Evolutionary conservation across 2,329 filamentous ascomycete species (phyloP).

Genomic region (Beauveria pseudobassiana): DNA sequence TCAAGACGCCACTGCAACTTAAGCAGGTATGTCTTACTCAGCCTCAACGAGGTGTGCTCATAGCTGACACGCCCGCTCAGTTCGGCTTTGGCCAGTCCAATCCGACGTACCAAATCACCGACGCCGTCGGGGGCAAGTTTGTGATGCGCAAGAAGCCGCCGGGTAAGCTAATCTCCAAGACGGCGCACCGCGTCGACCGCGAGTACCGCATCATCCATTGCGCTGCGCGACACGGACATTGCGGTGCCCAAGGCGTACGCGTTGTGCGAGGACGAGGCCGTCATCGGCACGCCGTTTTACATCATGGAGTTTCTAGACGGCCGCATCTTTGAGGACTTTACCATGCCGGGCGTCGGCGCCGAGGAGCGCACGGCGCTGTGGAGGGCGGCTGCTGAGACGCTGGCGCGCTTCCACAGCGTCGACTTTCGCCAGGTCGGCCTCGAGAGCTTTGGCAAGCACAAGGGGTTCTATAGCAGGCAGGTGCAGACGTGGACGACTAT

Average conservation of each 20-base stretch:
- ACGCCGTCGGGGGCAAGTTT: slow-evolving; percentile 60
- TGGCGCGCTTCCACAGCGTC: slow-evolving; percentile 79
- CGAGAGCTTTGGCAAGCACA: slow-evolving; percentile 61
- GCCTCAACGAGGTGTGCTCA: not conserved
- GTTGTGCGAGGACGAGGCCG: slow-evolving; percentile 71
- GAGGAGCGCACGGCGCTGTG: slow-evolving; percentile 73
- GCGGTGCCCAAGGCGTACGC: slow-evolving; percentile 78
- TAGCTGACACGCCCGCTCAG: slow-evolving; percentile 37
- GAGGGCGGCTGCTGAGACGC: slow-evolving; percentile 72
- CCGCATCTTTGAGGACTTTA: slow-evolving; percentile 84
- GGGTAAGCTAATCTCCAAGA: slow-evolving; percentile 85
- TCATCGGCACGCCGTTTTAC: slow-evolving; percentile 91
- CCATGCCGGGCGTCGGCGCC: slow-evolving; percentile 64
- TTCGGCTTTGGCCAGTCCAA: slow-evolving; percentile 98
- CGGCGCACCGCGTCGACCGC: slow-evolving; percentile 92
- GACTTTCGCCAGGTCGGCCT: slow-evolving; percentile 60
- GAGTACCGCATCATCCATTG: slow-evolving; percentile 85
- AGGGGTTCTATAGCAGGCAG: slow-evolving; percentile 80
- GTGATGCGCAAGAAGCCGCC: slow-evolving; percentile 97
- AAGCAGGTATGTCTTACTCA: slow-evolving; percentile 61
- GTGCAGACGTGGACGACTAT: slow-evolving; percentile 76
- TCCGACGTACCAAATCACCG: slow-evolving; percentile 87
- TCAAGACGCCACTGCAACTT: slow-evolving; percentile 74
- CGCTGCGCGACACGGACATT: slow-evolving; percentile 70
- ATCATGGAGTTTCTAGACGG: slow-evolving; percentile 95